These are phyloP conservation scores for Agastache rugosa DNA, from an alignment of 257 asterid genomes.

Conservation along the genomic window DNA sequence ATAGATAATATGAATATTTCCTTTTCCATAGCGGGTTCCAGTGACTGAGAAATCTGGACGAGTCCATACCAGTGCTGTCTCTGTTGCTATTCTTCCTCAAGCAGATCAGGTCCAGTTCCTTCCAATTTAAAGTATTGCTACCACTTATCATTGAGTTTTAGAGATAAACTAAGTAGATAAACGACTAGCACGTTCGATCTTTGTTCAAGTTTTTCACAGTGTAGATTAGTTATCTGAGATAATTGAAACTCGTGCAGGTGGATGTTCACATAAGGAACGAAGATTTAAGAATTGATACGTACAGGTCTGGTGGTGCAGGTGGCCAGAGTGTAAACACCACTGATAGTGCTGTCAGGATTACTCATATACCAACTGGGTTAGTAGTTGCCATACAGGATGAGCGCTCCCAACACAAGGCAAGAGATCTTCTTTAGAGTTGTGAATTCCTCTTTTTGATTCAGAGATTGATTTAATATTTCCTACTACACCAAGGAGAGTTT, in stretches of 20 bases:
- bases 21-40: conserved; percentile 82
- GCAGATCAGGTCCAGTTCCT: conserved; percentile 79
- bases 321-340: conserved; percentile 97
- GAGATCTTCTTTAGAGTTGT: conserved; percentile 25
- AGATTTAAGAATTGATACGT: conserved; percentile 88
- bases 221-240: conserved; percentile 22
- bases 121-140: conserved; percentile 20
- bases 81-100: conserved; percentile 95
- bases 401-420: conserved; percentile 92
- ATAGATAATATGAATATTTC: conserved; percentile 31
- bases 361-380: conserved; percentile 88
- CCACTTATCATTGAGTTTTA: background rate
- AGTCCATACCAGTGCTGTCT: conserved; percentile 95
- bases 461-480: conserved; percentile 2
- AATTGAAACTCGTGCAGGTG: conserved; percentile 59
- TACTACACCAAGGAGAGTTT: conserved; percentile 4
- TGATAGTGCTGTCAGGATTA: conserved; percentile 93
- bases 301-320: conserved; percentile 95
- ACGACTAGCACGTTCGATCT: background rate
- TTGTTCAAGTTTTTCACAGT: background rate
- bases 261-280: conserved; percentile 82
- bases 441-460: conserved; percentile 17
- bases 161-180: background rate
- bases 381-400: conserved; percentile 91
- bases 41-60: conserved; percentile 94